Evolutionary conservation across 2,329 filamentous ascomycete genomes (phyloP), one percentile per base, ranked within the genome.

Genomic region (Ceratocystis huliohia): DNA sequence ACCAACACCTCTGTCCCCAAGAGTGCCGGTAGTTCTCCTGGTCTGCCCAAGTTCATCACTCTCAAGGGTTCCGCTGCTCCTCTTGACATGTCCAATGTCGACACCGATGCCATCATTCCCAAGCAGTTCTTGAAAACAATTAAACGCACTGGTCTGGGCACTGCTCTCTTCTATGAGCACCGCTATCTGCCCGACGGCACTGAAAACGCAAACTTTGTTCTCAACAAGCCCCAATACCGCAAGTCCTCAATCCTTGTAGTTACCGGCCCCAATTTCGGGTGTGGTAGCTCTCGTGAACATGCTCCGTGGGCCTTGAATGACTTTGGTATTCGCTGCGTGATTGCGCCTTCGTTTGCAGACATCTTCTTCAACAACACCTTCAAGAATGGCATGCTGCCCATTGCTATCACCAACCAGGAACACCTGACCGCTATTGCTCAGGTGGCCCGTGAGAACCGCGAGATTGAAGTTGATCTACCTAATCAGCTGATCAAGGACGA

Each of bases 311-410:
- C 94, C 5, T 83, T 97, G 28, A 86, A 96, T 67, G 94, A 97
- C 78, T 97, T 97, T 72, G 94, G 94, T 71, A 96, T 99, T 79
- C 90, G 88, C 74, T 93, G 88, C 75, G 82, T 97, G 73, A 96
- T 97, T 71, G 94, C 93, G 0, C 90, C 91, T 1, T 92, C 88
- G 0, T 85, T 83, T 69, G 79, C 76, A 68, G 76, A 78, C 68
- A 99, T 99, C 76, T 96, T 96, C 85, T 95, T 93, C 84, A 96
- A 96, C 84, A 99, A 99, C 81, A 94, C 89, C n/a, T 97, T 96
- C 84, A 97, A 99, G 83, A 99, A 99, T 80, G 93, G 93, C 79
- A 97, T 97, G 94, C 81, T 97, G 69, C 92, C 93, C 61, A 85
- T 97, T 69, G 78, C 82, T 68, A 88, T 97, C 73, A 78, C 82